phyloP scores from a whole-genome alignment of 2,329 filamentous ascomycete species.

The Aschersonia sp. region DNA sequence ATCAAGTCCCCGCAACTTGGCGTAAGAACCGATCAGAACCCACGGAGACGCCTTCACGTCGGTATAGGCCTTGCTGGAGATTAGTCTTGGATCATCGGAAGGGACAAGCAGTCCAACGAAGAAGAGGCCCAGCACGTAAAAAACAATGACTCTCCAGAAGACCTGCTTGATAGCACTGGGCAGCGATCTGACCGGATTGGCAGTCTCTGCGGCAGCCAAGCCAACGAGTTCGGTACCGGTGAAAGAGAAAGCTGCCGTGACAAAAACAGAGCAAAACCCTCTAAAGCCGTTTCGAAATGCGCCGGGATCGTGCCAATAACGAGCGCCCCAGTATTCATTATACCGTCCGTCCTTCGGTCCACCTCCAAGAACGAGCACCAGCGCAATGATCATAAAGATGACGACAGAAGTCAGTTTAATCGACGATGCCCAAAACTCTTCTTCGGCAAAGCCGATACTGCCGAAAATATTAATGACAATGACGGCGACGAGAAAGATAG shows the following conservation, averaged over 20 bases:
- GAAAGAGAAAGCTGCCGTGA: slow-evolving; percentile 56
- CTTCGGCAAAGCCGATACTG: slow-evolving; percentile 35
- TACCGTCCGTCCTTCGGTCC: slow-evolving; percentile 31
- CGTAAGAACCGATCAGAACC: slow-evolving; percentile 33
- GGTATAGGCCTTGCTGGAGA: slow-evolving; percentile 28
- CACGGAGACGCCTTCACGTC: slow-evolving; percentile 30
- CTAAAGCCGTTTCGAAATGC: slow-evolving; percentile 56
- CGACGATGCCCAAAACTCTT: slow-evolving; percentile 39
- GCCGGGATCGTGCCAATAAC: slow-evolving; percentile 27
- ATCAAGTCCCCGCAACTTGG: slow-evolving; percentile 30
- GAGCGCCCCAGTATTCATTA: slow-evolving; percentile 26
- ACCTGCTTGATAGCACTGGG: slow-evolving; percentile 70
- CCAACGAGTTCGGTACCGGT: slow-evolving; percentile 56
- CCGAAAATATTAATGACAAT: slow-evolving; percentile 40
- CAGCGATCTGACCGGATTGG: slow-evolving; percentile 53
- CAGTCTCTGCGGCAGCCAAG: slow-evolving; percentile 53
- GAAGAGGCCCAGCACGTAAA: slow-evolving; percentile 34
- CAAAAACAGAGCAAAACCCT: slow-evolving; percentile 54
- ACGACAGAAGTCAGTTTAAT: slow-evolving; percentile 43
- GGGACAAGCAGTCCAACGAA: slow-evolving; percentile 31
- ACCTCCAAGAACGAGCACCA: slow-evolving; percentile 43
- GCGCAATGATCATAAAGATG: slow-evolving; percentile 46
- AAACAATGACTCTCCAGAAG: slow-evolving; percentile 37
- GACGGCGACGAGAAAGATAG: slow-evolving; percentile 34
- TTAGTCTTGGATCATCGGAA: slow-evolving; percentile 26